Evolutionary conservation across 345 rosid genomes (phyloP), one percentile per base, ranked within the genome.

Genomic region (Citrus inodora): DNA sequence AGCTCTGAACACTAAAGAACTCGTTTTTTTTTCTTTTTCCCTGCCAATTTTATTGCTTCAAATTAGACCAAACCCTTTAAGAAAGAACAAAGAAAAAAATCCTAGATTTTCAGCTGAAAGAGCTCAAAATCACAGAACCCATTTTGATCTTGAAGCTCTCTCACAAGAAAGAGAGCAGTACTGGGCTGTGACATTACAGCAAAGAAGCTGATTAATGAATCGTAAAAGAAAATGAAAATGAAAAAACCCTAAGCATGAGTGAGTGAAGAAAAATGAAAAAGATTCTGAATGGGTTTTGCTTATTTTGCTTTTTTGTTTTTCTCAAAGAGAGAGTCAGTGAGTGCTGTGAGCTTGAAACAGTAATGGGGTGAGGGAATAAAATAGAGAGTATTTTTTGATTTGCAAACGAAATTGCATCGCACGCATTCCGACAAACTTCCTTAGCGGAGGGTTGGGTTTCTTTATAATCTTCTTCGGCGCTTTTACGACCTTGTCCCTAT

Each of bases 341-440:
- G 87, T 85, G 89, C 86, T 86, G 83, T 82, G 80, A 85, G 87
- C 67, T 81, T 82, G 84, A 84, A 80, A 85, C 80, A 85, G 87
- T 25, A 79, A 51, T 33, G 59, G 40, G 63, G 73, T 48, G 59
- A 40, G 83, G 82, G 63, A 77, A 75, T 48, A 69, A 80, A 74
- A 80, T 70, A 73, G 82, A 65, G 70, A 21, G 65, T 24, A 46
- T 46, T 46, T 46, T 46, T 46, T 46, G 0, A 46, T 46, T 46
- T 33, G 61, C 73, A 79, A 85, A 22, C 53, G 7, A 27, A 71
- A 65, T 32, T 82, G 87, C 85, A 82, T 84, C 85, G 90, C 91
- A 94, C 97, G 93, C 93, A 89, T 75, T 73, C 91, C 94, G 95
- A 92, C 93, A 90, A 89, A 82, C 83, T 74, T 80, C 81, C 84